Percentiles rank a stretch among this genome's conserved stretches.
Evolutionary conservation across 179 eudicot genomes (phyloP).

Genomic region (Beta lomatogona): DNA sequence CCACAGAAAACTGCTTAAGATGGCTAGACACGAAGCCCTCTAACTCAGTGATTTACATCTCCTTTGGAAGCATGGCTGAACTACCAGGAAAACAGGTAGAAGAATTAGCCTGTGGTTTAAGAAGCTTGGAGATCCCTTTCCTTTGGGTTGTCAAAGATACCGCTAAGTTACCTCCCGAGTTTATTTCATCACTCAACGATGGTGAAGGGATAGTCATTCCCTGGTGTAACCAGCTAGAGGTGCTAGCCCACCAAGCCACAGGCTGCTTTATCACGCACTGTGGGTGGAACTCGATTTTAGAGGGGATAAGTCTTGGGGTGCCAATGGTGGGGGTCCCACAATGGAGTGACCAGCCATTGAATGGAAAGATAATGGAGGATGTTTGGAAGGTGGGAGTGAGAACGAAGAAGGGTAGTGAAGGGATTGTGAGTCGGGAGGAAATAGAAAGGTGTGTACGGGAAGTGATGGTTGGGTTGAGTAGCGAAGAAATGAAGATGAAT

Average conservation of each 20-base stretch:
- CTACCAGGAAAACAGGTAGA: conserved; percentile 26
- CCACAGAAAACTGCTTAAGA: conserved; percentile 5
- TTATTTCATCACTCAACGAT: background rate
- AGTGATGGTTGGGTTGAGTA: conserved; percentile 26
- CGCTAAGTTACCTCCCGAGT: conserved; percentile 12
- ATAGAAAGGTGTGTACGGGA: conserved; percentile 10
- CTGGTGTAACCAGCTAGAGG: conserved; percentile 38
- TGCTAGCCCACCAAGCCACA: conserved; percentile 30
- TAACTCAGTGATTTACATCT: conserved; percentile 27
- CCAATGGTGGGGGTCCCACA: conserved; percentile 36
- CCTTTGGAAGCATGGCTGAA: conserved; percentile 39
- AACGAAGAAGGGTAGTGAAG: conserved; percentile 23
- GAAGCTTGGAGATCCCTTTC: conserved; percentile 12
- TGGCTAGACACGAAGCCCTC: conserved; percentile 32
- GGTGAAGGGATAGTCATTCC: conserved; percentile 24
- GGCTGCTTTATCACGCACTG: conserved; percentile 37
- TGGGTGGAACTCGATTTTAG: conserved; percentile 37
- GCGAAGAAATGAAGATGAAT: conserved; percentile 26
- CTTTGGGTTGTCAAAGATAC: conserved; percentile 35
- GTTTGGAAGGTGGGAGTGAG: conserved; percentile 36
- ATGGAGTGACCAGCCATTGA: conserved; percentile 33
- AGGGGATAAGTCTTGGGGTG: conserved; percentile 32
- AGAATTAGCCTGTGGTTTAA: conserved; percentile 26
- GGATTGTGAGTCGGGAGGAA: conserved; percentile 28
- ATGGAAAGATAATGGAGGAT: conserved; percentile 37